Conservation (phyloP, 306 rosid species). For the Rosa multiflora region DNA sequence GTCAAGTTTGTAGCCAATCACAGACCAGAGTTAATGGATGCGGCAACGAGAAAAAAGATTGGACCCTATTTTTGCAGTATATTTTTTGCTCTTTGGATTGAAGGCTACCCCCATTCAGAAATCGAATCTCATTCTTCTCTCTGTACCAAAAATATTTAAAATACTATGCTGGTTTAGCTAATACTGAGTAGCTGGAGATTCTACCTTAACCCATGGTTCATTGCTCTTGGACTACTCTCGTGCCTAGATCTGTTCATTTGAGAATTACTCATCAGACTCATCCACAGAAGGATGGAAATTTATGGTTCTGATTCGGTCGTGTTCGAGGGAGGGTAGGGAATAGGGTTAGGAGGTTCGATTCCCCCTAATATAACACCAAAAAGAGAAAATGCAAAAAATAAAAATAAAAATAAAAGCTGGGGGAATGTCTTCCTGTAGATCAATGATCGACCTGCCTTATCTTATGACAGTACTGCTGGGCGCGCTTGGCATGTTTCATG, state of each 20-base stretch:
- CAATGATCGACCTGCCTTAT: not conserved
- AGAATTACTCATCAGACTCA: not conserved
- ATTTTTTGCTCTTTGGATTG: conserved; percentile 24
- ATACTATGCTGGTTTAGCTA: not conserved
- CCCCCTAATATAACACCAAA: not conserved
- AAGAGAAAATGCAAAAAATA: too few species aligned
- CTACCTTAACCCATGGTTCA: not conserved
- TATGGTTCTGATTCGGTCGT: not conserved
- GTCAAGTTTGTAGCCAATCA: conserved; percentile 38
- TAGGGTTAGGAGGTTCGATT: not conserved
- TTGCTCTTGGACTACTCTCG: not conserved
- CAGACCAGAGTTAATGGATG: conserved; percentile 25
- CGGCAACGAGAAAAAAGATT: conserved; percentile 41
- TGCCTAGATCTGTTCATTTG: not conserved
- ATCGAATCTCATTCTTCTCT: conserved; percentile 38
- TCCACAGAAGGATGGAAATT: not conserved
- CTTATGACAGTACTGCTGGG: not conserved
- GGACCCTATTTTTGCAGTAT: conserved; percentile 29
- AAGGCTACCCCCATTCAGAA: conserved; percentile 23
- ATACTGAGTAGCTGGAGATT: not conserved
- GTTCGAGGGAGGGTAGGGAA: not conserved
- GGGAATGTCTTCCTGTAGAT: not conserved
- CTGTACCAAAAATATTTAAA: not conserved
- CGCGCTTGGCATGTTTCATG: not conserved
- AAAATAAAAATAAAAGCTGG: not conserved